Conservation (phyloP, 345 rosid species). For the Citrus trifoliata region DNA sequence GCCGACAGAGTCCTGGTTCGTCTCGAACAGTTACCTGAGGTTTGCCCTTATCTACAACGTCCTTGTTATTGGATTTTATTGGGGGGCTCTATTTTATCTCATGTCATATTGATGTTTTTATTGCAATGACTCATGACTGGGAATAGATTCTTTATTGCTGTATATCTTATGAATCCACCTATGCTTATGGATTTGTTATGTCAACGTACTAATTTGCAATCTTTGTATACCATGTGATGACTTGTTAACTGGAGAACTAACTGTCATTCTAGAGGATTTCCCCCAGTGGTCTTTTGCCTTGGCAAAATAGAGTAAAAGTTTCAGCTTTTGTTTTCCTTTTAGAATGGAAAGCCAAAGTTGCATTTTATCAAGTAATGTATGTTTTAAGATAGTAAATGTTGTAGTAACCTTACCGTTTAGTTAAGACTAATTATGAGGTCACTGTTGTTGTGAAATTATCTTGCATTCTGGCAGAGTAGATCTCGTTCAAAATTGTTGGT, state of each 20-base stretch:
- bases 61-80: not conserved
- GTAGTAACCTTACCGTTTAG: not conserved
- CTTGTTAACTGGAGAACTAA: not conserved
- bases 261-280: no score
- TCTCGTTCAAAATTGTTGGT: not conserved
- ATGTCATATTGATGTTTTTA: not conserved
- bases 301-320: not conserved
- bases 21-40: conserved; percentile 79
- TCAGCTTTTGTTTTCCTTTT: not conserved
- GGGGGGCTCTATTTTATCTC: not conserved
- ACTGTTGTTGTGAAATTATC: not conserved
- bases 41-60: conserved; percentile 6
- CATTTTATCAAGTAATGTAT: not conserved
- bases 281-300: not conserved
- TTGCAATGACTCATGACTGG: not conserved
- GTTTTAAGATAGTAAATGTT: not conserved
- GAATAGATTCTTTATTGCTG: not conserved
- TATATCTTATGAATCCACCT: not conserved
- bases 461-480: no score
- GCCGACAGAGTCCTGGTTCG: conserved; percentile 91
- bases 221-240: not conserved
- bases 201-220: not conserved
- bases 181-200: not conserved
- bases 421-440: not conserved
- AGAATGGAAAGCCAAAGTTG: not conserved